Base-by-base conservation (phyloP, 345 rosid genomes). In the Eucalyptus marginata region DNA sequence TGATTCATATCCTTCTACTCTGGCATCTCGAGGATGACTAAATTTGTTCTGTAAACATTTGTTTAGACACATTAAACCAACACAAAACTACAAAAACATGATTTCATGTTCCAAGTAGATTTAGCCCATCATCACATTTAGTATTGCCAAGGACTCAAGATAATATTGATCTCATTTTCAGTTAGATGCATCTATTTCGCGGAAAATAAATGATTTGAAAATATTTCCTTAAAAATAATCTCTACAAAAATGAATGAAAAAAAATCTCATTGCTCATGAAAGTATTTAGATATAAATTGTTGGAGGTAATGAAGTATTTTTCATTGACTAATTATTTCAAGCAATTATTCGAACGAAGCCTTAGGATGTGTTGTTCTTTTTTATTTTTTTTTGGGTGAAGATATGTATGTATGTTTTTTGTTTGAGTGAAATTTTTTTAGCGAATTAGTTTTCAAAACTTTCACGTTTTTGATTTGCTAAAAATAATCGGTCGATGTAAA, bases 141-240 rank as follows among this genome's bases (percentile, higher is more conserved):
- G 79, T 36, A 31, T 66, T 66, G 79, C 79, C 22, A 16, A 31
- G 79, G 31, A 52, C 58, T 52, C 58, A 52, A 52, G 58, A 52
- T 52, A 52, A 18, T 46, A 33, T 71, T 2, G 7, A 33, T 71
- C 25, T 71, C 25, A 10, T 36, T 71, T 18, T 71, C 46, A 71
- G 27, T 10, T 18, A 10, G 7, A 11, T 36, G 27, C 4, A 2
- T 36, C 4, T 18, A 18, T 36, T 71, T 36, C 1, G 8, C 0
- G 1, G 6, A 68, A 71, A 71, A 71, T 36, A 4, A 71, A 18
- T 71, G 5, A 68, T 36, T 71, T 36, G 13, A 33, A 71, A 33
- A 71, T 10, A 36, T 17, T 71, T 71, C 0, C 0, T 22, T 36
- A 68, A 71, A 36, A 20, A 71, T 9, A 71, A 71, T 71, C 13